Base-by-base conservation (phyloP, 2,329 filamentous ascomycete species). In the Pseudogymnoascus sp. region DNA sequence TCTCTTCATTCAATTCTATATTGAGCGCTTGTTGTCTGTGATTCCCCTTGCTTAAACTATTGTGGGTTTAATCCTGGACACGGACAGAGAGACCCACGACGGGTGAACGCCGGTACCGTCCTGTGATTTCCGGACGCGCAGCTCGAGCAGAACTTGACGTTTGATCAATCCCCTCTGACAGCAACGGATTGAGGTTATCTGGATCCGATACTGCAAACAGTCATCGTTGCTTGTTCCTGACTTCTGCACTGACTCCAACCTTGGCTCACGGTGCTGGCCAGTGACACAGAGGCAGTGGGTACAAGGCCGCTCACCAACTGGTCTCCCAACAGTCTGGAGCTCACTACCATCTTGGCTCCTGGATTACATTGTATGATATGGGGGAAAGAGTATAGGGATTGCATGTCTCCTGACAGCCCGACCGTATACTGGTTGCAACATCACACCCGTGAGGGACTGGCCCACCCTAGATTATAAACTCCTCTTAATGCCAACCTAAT, bases 401-500 rank as follows among this genome's bases (percentile, higher is more conserved):
- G 28, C 50, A 35, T 57, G 50, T 57, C 50, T 57, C 28, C 21
- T 57, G 50, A 57, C 50, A 57, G 26, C 50, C n/a, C 10, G 28
- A 35, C 50, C 17, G 17, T 57, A 57, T 57, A 33, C 50, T 57
- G 50, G 50, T 35, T 57, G 28, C 28, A 57, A 57, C 50, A 57
- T 57, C 50, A 57, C 50, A 57, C 17, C 50, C 50, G 10, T 33
- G 50, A 57, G 50, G 50, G 50, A 57, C 9, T 57, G 50, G 17
- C 50, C 50, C n/a, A 57, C 28, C 26, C 50, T 57, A 57, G 26
- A 13, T 57, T 35, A 57, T 57, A 57, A 57, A 17, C 7, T n/a
- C 28, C 28, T 35, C 50, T 57, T 57, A 57, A 57, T 57, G 50
- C 50, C 50, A 57, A 57, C 50, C 50, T 42, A 61, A 38, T 42